Evolutionary conservation across 2,329 filamentous ascomycete species (phyloP).

Genomic region (Sporothrix dimorphospora): DNA sequence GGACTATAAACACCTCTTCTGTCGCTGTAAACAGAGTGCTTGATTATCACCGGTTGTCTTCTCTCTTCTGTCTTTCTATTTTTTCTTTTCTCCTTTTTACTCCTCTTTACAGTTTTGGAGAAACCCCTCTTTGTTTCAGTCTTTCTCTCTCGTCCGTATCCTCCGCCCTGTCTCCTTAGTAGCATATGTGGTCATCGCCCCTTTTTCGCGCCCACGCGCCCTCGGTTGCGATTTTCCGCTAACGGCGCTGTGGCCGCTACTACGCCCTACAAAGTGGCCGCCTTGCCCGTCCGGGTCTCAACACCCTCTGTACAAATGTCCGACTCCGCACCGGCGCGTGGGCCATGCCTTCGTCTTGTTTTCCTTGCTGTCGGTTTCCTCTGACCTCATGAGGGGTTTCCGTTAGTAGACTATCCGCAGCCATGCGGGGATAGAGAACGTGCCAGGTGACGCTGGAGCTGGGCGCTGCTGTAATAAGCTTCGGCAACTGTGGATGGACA

Average conservation of each 20-base stretch:
- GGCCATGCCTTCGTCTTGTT: background rate
- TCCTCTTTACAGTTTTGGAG: background rate
- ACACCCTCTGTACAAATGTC: background rate
- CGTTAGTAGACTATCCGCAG: slow-evolving; percentile 8
- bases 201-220: no score
- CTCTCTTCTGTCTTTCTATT: no score
- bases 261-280: background rate
- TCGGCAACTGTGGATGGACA: background rate
- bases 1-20: no score
- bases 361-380: background rate
- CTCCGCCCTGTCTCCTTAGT: no score
- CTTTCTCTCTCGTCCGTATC: background rate
- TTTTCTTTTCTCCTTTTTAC: background rate
- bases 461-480: background rate
- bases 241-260: background rate
- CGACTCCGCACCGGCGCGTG: background rate
- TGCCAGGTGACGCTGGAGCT: background rate
- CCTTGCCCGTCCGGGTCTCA: background rate
- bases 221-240: slow-evolving; percentile 12
- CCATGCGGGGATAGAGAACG: background rate
- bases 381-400: slow-evolving; percentile 8
- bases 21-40: no score
- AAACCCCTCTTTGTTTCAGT: background rate
- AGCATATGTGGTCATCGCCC: no score
- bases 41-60: no score